Percentiles rank a stretch among this genome's conserved stretches.
These are phyloP conservation scores for Candida qinlingensis DNA, from an alignment of 805 yeast species.

Conservation along the genomic window DNA sequence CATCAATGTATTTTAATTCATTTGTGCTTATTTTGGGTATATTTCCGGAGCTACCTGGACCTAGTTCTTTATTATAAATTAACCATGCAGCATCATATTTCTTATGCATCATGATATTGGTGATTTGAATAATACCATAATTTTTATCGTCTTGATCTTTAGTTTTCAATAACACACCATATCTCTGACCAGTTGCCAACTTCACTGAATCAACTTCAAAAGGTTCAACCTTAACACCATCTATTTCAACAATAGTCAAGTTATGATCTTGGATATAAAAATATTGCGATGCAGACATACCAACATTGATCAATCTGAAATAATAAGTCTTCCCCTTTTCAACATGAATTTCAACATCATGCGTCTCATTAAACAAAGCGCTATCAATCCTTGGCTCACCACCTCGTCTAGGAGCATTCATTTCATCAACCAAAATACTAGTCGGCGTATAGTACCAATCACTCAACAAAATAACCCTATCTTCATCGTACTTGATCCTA, in stretches of 20 bases:
- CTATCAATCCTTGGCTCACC: slow-evolving; percentile 46
- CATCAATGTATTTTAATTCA: slow-evolving; percentile 26
- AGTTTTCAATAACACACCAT: slow-evolving; percentile 55
- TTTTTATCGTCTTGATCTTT: slow-evolving; percentile 35
- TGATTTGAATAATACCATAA: slow-evolving; percentile 45
- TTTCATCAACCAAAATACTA: slow-evolving; percentile 29
- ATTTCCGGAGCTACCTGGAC: slow-evolving; percentile 37
- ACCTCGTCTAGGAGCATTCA: slow-evolving; percentile 39
- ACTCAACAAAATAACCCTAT: slow-evolving; percentile 34
- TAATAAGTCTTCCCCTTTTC: slow-evolving; percentile 41
- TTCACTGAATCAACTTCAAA: slow-evolving; percentile 41
- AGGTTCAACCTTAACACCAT: slow-evolving; percentile 52
- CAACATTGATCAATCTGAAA: slow-evolving; percentile 47
- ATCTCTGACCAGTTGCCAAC: slow-evolving; percentile 73
- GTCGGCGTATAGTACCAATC: slow-evolving; percentile 46
- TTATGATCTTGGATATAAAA: slow-evolving; percentile 49
- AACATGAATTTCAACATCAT: slow-evolving; percentile 38
- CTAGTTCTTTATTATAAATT: slow-evolving; percentile 37
- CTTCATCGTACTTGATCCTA: slow-evolving; percentile 38
- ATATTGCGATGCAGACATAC: slow-evolving; percentile 53
- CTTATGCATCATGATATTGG: slow-evolving; percentile 67
- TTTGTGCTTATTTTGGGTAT: slow-evolving; percentile 24
- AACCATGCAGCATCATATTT: slow-evolving; percentile 50
- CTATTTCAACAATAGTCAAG: slow-evolving; percentile 52
- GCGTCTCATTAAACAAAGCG: slow-evolving; percentile 42